Base-by-base conservation (phyloP, 2,329 filamentous ascomycete genomes). In the Fusarium robinianum region DNA sequence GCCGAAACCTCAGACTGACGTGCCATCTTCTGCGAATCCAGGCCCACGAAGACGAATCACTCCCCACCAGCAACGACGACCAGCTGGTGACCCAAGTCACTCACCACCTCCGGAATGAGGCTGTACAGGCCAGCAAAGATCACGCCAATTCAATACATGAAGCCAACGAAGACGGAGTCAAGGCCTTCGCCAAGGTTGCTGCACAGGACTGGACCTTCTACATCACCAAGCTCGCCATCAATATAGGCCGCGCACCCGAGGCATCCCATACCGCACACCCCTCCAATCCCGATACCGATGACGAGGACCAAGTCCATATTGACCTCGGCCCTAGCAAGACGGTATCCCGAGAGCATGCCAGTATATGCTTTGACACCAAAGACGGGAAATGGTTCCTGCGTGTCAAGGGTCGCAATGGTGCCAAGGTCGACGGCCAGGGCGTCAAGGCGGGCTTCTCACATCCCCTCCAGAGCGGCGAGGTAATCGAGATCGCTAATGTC, bases 341-440 rank as follows among this genome's bases (percentile, higher is more conserved):
- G 63, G 84, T 92, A 23, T 92, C 88, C 19, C 80, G 88, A 50
- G 77, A 85, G 49, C 88, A 91, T 63, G 88, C 87, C 8, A 76
- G 83, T 60, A 88, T 94, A 37, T 82, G 78, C 55, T 94, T 88
- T 61, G 81, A 89, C 60, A 71, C 76, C 12, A 81, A 84, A 27
- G 71, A 77, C 24, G 84, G 83, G 57, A 81, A 79, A 49, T 99
- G 94, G 94, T 85, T 86, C 61, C 80, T 99, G 37, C 74, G 83
- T 29, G 89, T 96, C 52, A 91, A 92, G 64, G 94, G 94, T 14
- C 87, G 94, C 57, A 99, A 99, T 66, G 90, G 91, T 18, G 80
- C 95, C 32, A 89, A 88, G 61, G 76, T 97, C 15, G 89, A 99
- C 66, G 88, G 89, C 49, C 71, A 72, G 36, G 74, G 80, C 14